These are phyloP conservation scores for Trichoderma citrinoviride DNA, from an alignment of 2,329 filamentous ascomycete species.

Conservation along the genomic window DNA sequence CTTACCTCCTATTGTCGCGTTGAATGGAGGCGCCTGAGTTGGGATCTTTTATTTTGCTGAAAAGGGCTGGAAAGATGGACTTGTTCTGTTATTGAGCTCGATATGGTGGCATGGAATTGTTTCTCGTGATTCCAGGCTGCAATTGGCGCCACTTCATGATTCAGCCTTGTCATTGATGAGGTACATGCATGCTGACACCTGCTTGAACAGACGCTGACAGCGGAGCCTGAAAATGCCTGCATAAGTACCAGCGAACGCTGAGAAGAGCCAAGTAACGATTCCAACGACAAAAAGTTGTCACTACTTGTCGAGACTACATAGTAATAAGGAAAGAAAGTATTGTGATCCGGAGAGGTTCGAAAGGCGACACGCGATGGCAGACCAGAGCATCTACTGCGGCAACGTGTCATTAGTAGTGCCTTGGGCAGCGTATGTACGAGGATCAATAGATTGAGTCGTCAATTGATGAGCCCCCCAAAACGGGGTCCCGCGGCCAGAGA, in stretches of 20 bases:
- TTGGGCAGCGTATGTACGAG: not conserved
- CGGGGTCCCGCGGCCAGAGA: not conserved
- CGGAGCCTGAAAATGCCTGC: no score
- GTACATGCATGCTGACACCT: no score
- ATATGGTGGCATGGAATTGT: not conserved
- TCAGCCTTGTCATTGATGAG: no score
- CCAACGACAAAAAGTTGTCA: not conserved
- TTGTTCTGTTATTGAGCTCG: not conserved
- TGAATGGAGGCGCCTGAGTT: not conserved
- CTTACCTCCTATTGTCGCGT: not conserved
- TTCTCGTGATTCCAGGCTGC: no score
- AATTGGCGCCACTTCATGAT: no score
- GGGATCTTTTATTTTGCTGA: not conserved
- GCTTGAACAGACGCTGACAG: no score
- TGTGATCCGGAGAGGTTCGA: not conserved
- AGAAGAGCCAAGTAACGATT: no score
- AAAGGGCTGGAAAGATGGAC: no score
- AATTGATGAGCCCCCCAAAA: conserved; percentile 6
- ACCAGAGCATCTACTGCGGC: not conserved
- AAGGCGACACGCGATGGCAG: not conserved
- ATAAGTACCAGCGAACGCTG: no score
- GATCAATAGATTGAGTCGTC: not conserved
- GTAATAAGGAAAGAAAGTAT: not conserved
- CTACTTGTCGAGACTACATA: no score
- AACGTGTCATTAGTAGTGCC: conserved; percentile 1